phyloP scores from a whole-genome alignment of 1,139 yeast species.

The Yamadazyma spencermartinsiae region DNA sequence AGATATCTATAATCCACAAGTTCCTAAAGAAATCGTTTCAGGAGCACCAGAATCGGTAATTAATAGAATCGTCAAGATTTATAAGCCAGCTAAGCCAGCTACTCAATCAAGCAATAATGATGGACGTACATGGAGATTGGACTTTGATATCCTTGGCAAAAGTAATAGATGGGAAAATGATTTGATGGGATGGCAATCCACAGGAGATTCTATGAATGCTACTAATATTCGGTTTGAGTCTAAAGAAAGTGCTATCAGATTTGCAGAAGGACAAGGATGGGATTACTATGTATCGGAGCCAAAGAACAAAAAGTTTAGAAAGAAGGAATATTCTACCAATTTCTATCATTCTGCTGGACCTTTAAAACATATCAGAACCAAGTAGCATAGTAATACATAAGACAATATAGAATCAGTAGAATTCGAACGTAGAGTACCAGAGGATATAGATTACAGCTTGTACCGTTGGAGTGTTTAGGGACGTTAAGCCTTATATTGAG shows the following conservation, averaged over 20 bases:
- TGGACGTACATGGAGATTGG: conserved; percentile 68
- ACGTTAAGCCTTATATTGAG: too few relatives aligned
- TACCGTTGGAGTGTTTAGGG: too few relatives aligned
- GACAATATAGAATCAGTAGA: too few relatives aligned
- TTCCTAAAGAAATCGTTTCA: conserved; percentile 60
- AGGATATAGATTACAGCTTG: too few relatives aligned
- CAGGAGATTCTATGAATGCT: conserved; percentile 85
- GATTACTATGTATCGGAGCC: conserved; percentile 83
- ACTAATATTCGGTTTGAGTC: conserved; percentile 74
- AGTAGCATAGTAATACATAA: conserved; percentile 45
- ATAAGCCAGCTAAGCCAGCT: conserved; percentile 75
- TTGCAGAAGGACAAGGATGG: conserved; percentile 88
- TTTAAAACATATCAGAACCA: conserved; percentile 80
- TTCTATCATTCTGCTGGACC: conserved; percentile 71
- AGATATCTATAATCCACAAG: conserved; percentile 22
- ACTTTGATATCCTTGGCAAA: conserved; percentile 79
- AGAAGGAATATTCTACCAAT: conserved; percentile 74
- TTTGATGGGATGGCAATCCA: conserved; percentile 80
- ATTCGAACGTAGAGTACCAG: too few relatives aligned
- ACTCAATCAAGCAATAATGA: conserved; percentile 72
- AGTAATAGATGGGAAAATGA: conserved; percentile 91
- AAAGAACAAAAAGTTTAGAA: conserved; percentile 67
- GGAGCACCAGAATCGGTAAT: conserved; percentile 82
- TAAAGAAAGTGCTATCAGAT: conserved; percentile 74
- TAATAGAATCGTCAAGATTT: conserved; percentile 73